phyloP scores from a whole-genome alignment of 768 basidiomycete species.

The Lepiota brunneoincarnata region DNA sequence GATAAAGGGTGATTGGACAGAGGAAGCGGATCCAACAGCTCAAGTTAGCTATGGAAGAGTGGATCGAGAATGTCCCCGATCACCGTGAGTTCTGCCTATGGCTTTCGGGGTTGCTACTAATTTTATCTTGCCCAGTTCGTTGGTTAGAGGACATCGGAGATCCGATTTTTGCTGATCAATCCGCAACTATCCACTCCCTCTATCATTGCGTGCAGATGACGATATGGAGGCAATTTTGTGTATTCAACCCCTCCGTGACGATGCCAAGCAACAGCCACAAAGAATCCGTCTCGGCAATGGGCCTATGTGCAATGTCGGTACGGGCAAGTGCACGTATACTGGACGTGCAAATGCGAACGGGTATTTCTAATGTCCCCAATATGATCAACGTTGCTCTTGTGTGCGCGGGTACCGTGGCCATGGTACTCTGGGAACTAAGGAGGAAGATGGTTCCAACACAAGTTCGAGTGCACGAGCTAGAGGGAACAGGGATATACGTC shows the following conservation, averaged over 20 bases:
- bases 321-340: conserved; percentile 59
- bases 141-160: conserved; percentile 57
- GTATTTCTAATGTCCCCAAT: conserved; percentile 37
- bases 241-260: not conserved
- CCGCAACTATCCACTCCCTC: conserved; percentile 51
- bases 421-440: conserved; percentile 56
- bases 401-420: conserved; percentile 50
- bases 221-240: conserved; percentile 37
- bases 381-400: conserved; percentile 47
- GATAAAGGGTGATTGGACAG: conserved; percentile 50
- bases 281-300: not conserved
- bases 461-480: conserved; percentile 3
- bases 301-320: conserved; percentile 33
- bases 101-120: not conserved
- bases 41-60: conserved; percentile 67
- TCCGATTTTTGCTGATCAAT: conserved; percentile 49
- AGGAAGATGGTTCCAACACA: conserved; percentile 27
- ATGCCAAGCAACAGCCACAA: not conserved
- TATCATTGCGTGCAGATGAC: conserved; percentile 40
- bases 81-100: conserved; percentile 45
- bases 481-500: conserved; percentile 1
- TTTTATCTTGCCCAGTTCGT: conserved; percentile 14
- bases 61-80: conserved; percentile 66
- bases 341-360: conserved; percentile 44
- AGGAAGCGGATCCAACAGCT: conserved; percentile 64